These are phyloP conservation scores for Drechslerella dactyloides DNA, from an alignment of 2,329 filamentous ascomycete genomes.

Conservation along the genomic window DNA sequence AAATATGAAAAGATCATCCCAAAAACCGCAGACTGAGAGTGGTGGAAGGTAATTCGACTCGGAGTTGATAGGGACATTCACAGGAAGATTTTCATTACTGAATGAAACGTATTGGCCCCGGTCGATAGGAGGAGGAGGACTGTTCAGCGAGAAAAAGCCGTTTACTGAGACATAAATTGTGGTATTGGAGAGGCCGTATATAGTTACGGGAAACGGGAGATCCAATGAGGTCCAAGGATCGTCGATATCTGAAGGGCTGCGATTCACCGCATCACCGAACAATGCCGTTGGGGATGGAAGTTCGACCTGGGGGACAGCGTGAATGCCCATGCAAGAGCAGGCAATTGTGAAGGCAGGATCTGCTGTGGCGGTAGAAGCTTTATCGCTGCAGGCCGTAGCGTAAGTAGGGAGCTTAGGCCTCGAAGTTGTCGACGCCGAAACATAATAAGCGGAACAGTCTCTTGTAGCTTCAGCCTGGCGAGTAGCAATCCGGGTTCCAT, in stretches of 20 bases:
- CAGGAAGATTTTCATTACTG: neutral
- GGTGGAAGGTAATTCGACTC: neutral
- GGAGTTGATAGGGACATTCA: neutral
- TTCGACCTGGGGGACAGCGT: neutral
- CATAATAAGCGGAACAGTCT: conserved; percentile 8
- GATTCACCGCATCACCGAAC: conserved; percentile 10
- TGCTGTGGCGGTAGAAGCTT: too few species aligned
- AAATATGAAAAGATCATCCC: conserved; percentile 16
- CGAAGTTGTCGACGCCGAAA: neutral
- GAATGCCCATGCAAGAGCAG: conserved; percentile 6
- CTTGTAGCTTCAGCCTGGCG: neutral
- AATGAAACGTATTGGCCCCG: neutral
- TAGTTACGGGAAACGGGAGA: conserved; percentile 5
- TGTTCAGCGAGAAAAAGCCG: conserved; percentile 9
- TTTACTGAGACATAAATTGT: conserved; percentile 2
- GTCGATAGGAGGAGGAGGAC: neutral
- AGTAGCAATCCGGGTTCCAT: neutral
- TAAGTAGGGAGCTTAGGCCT: conserved; percentile 3
- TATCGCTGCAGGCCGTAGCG: neutral
- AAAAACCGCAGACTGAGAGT: conserved; percentile 8
- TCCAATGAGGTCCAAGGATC: neutral
- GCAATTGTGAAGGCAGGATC: neutral
- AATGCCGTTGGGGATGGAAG: conserved; percentile 15
- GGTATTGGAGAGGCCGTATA: conserved; percentile 1
- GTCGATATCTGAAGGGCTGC: conserved; percentile 7